Conservation (phyloP, 2,329 filamentous ascomycete species). For the Ilyonectria sp. region DNA sequence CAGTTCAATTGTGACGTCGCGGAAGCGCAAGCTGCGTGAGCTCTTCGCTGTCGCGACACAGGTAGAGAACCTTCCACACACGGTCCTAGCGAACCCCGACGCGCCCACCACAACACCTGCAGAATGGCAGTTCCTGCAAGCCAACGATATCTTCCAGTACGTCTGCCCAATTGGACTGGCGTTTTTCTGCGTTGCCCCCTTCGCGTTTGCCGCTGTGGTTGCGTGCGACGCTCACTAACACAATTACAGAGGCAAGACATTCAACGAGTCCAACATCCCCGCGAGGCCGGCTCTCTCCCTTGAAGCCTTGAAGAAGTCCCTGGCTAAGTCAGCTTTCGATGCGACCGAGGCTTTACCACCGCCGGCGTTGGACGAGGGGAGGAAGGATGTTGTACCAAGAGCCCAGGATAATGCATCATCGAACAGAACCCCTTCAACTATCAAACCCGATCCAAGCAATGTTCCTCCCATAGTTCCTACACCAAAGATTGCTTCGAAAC, state of each 20-base stretch:
- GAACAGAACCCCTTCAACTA: slow-evolving; percentile 27
- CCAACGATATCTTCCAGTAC: slow-evolving; percentile 73
- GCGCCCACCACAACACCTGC: slow-evolving; percentile 66
- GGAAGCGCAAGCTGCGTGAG: slow-evolving; percentile 92
- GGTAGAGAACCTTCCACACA: slow-evolving; percentile 72
- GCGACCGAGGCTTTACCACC: slow-evolving; percentile 33
- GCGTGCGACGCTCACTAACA: slow-evolving; percentile 42
- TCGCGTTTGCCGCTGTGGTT: slow-evolving; percentile 37
- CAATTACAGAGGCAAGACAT: slow-evolving; percentile 54
- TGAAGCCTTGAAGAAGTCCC: slow-evolving; percentile 58
- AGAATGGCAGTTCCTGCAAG: slow-evolving; percentile 71
- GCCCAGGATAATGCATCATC: slow-evolving; percentile 31
- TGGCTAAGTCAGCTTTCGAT: slow-evolving; percentile 50
- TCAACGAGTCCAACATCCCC: slow-evolving; percentile 70
- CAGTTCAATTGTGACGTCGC: slow-evolving; percentile 83
- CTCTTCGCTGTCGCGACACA: slow-evolving; percentile 86
- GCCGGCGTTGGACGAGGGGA: slow-evolving; percentile 28
- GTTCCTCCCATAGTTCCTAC: slow-evolving; percentile 29
- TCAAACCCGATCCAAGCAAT: slow-evolving; percentile 31
- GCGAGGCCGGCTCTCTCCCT: slow-evolving; percentile 62
- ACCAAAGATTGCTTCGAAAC: slow-evolving; percentile 31
- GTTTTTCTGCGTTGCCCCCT: slow-evolving; percentile 32
- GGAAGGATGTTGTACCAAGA: slow-evolving; percentile 24
- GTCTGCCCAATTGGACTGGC: slow-evolving; percentile 51
- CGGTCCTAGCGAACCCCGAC: slow-evolving; percentile 71